These are phyloP conservation scores for Agarophyton chilense DNA, from an alignment of 23 red algal species.

Conservation along the genomic window DNA sequence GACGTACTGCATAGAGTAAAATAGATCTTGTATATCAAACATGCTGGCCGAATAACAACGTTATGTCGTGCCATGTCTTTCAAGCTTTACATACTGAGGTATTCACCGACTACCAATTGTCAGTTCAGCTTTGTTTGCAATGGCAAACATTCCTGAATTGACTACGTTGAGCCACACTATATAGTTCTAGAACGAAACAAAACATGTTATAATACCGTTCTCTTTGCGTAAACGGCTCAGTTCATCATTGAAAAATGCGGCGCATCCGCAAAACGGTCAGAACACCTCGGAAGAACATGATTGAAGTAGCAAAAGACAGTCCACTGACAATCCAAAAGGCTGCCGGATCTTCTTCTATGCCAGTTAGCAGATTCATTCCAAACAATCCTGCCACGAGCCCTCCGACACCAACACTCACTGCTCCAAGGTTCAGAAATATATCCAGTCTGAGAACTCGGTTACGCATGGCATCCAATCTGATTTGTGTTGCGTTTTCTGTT, in stretches of 20 bases:
- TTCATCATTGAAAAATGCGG: slow-evolving; percentile 80
- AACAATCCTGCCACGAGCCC: slow-evolving; percentile 86
- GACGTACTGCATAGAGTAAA: no score
- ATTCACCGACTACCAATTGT: no score
- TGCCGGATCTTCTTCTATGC: slow-evolving; percentile 84
- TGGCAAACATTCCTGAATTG: no score
- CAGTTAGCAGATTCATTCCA: slow-evolving; percentile 96
- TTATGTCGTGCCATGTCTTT: no score
- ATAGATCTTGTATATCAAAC: background rate
- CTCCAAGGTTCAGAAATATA: slow-evolving; percentile 92
- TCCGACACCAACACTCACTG: slow-evolving; percentile 82
- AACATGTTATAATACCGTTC: no score
- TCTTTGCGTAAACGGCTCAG: background rate
- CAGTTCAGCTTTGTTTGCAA: no score
- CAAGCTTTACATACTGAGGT: no score
- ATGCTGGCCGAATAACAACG: no score
- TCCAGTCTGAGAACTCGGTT: slow-evolving; percentile 97
- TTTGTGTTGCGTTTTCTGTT: slow-evolving; percentile 97
- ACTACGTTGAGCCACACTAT: no score
- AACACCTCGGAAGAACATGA: slow-evolving; percentile 73
- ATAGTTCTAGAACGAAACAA: no score
- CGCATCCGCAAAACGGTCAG: slow-evolving; percentile 81
- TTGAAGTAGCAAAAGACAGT: slow-evolving; percentile 52
- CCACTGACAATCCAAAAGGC: slow-evolving; percentile 86
- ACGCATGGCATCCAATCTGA: slow-evolving; percentile 94